phyloP scores from a whole-genome alignment of 345 rosid genomes.

The Alliaria petiolata region DNA sequence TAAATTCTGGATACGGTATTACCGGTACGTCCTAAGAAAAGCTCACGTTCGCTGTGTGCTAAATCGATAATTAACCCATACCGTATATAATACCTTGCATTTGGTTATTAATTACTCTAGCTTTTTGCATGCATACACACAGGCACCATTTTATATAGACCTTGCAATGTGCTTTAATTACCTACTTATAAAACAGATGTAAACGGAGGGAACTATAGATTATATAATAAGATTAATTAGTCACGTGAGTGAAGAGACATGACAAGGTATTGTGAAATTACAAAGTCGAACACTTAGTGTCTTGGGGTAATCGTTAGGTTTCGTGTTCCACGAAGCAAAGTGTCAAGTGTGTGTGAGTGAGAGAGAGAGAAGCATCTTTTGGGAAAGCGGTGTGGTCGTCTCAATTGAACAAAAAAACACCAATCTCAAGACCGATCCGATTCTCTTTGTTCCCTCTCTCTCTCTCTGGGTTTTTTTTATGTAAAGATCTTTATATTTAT shows the following conservation, averaged over 20 bases:
- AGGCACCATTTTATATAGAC: conserved; percentile 6
- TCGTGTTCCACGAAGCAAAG: conserved; percentile 48
- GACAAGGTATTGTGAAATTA: conserved; percentile 27
- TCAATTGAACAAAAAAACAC: conserved; percentile 47
- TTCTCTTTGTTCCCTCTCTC: conserved; percentile 50
- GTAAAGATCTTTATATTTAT: too few relatives aligned
- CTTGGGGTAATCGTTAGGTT: conserved; percentile 48
- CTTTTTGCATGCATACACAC: conserved; percentile 38
- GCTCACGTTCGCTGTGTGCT: conserved; percentile 13
- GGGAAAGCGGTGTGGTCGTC: conserved; percentile 84
- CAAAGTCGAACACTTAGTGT: conserved; percentile 29
- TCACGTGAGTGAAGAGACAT: conserved; percentile 32
- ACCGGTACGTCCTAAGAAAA: conserved; percentile 18
- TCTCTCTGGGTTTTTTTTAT: conserved; percentile 32
- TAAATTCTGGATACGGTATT: not conserved
- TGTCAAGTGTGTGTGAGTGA: not conserved
- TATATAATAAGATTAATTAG: conserved; percentile 5
- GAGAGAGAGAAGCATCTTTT: conserved; percentile 48
- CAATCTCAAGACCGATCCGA: conserved; percentile 82
- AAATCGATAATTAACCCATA: not conserved
- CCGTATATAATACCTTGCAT: not conserved
- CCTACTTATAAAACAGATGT: not conserved
- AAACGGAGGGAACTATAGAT: not conserved
- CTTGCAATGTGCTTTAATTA: not conserved
- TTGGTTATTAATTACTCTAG: conserved; percentile 5